Conservation (phyloP, 257 asterid genomes). For the Gynochthodes officinalis region DNA sequence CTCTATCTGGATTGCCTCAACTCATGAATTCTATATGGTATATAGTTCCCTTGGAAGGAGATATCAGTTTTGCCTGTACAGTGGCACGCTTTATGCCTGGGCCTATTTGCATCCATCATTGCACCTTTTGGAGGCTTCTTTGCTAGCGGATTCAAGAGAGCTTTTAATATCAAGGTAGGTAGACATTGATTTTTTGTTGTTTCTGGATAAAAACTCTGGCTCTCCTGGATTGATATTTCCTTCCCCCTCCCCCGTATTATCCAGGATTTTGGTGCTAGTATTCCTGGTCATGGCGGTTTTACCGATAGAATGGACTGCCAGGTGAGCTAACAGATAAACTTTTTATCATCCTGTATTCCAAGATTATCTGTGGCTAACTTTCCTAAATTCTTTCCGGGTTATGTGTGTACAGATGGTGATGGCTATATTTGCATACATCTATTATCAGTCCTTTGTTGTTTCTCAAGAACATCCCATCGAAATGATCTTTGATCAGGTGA, state of each 20-base stretch:
- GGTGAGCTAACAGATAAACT: slow-evolving; percentile 23
- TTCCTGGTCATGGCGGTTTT: slow-evolving; percentile 75
- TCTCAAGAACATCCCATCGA: slow-evolving; percentile 46
- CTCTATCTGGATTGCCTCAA: no score
- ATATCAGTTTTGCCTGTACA: slow-evolving; percentile 62
- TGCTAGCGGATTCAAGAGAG: slow-evolving; percentile 96
- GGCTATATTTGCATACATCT: slow-evolving; percentile 66
- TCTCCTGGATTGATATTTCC: neutral
- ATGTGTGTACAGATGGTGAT: slow-evolving; percentile 58
- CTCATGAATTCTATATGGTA: neutral
- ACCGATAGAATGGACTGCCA: slow-evolving; percentile 78
- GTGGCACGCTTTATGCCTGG: slow-evolving; percentile 75
- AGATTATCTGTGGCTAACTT: no score
- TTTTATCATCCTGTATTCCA: neutral
- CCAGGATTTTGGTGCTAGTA: slow-evolving; percentile 66
- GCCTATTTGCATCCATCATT: slow-evolving; percentile 84
- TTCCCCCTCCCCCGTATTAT: neutral
- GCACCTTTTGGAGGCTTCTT: slow-evolving; percentile 99
- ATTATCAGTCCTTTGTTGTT: slow-evolving; percentile 51
- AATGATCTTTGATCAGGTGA: slow-evolving; percentile 58
- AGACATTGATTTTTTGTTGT: neutral
- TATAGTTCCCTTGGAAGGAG: slow-evolving; percentile 65
- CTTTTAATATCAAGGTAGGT: slow-evolving; percentile 98
- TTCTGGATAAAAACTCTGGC: neutral
- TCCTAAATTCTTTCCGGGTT: neutral